phyloP scores from a whole-genome alignment of 2,329 filamentous ascomycete genomes.

The Sphaerulina populicola region DNA sequence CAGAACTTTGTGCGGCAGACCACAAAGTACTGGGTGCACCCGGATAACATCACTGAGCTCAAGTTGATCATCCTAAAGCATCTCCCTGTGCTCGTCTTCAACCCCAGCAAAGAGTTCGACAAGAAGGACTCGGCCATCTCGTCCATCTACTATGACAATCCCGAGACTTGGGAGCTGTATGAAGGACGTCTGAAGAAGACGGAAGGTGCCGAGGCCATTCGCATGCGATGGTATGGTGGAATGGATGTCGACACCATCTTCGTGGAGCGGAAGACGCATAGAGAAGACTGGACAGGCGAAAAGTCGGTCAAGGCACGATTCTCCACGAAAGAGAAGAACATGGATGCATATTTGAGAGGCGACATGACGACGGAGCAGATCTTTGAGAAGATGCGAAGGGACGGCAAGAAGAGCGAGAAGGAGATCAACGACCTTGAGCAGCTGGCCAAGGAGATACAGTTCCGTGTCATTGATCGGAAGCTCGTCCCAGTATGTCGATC shows the following conservation, averaged over 20 bases:
- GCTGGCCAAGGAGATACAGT: conserved; percentile 85
- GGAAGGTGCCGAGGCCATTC: conserved; percentile 92
- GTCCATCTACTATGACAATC: conserved; percentile 97
- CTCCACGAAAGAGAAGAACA: conserved; percentile 89
- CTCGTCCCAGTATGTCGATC: conserved; percentile 85
- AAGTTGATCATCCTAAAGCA: conserved; percentile 98
- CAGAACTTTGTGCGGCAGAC: conserved; percentile 95
- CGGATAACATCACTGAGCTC: conserved; percentile 94
- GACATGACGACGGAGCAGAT: conserved; percentile 75
- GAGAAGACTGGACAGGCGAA: conserved; percentile 98
- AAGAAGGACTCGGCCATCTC: conserved; percentile 86
- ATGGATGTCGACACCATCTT: conserved; percentile 96
- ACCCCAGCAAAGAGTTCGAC: conserved; percentile 92
- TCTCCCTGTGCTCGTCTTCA: conserved; percentile 93
- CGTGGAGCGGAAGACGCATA: conserved; percentile 93
- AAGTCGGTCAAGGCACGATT: conserved; percentile 98
- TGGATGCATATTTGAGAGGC: conserved; percentile 81
- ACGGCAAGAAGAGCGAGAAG: conserved; percentile 87
- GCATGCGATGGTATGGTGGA: conserved; percentile 91
- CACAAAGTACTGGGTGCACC: conserved; percentile 99
- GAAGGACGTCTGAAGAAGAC: conserved; percentile 93
- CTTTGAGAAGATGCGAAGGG: conserved; percentile 94
- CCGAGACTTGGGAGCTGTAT: conserved; percentile 88
- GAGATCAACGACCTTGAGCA: conserved; percentile 87
- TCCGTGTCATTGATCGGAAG: conserved; percentile 77